Evolutionary conservation across 1,284 basidiomycete species (phyloP), one percentile per base, ranked within the genome.

Genomic region (Ceratobasidium sp.): DNA sequence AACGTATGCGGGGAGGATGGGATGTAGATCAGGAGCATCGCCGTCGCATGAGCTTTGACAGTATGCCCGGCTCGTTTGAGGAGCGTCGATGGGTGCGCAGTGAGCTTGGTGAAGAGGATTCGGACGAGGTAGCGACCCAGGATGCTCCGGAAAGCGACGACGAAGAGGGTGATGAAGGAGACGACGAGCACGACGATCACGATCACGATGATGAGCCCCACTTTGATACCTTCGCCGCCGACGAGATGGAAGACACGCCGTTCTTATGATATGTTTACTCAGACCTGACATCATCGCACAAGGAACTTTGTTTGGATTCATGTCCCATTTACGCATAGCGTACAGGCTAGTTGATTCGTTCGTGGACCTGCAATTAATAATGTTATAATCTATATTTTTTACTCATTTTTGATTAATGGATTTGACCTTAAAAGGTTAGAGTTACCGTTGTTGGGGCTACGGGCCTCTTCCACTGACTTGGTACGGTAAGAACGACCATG

Each of bases 171-270:
- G 72, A 75, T n/a, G 77, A 74, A 18, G 76, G 74, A 0, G 77
- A 76, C 46, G 84, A 84, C 26, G 80, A 80, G n/a, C 79, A 79
- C 10, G 79, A 82, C 41, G 78, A 81, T 62, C 80, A 80, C 62
- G 85, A 84, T 23, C 32, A 34, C 57, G 85, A 86, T 72, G 85
- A 84, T 43, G 85, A 90, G 75, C 85, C 88, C 73, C 86, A 85
- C 21, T 91, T 93, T 77, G 92, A 93, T 79, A 81, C 94, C 73
- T 81, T 92, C 57, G 92, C 91, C 48, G 86, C 91, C 14, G 92
- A 89, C 18, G 92, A 93, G 83, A 94, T 94, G 92, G 87, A 88
- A 82, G 89, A 90, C 77, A 90, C 93, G 28, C 91, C 92, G 26
- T 94, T 92, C 80, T 80, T 90, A 78, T 91, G 55, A 72, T 57